Evolutionary conservation across 495 filamentous ascomycete genomes (phyloP).

Genomic region (Clavariopsis aquatica): DNA sequence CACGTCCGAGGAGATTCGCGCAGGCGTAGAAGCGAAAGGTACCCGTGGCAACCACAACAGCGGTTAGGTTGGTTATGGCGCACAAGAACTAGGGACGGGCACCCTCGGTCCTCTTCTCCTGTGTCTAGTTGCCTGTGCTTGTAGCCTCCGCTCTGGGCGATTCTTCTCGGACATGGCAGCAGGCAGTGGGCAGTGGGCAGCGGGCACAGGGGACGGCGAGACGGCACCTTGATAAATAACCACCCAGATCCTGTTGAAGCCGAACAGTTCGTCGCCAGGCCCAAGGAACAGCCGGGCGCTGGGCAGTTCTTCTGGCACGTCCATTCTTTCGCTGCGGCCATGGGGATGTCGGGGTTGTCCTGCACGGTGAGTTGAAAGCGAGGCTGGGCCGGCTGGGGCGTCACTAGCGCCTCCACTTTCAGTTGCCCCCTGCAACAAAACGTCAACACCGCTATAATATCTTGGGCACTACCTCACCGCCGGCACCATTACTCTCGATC

Average conservation of each 20-base stretch:
- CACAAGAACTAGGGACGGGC: too few species aligned
- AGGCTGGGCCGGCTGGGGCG: background rate
- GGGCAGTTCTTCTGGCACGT: background rate
- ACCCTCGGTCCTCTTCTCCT: too few species aligned
- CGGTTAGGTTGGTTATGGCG: too few species aligned
- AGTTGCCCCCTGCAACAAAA: constrained; percentile 25
- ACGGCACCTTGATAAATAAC: background rate
- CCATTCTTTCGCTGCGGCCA: too few species aligned
- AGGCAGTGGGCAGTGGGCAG: background rate
- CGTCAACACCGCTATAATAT: constrained; percentile 3
- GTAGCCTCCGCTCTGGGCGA: too few species aligned
- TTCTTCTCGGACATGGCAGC: background rate
- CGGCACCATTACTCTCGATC: background rate
- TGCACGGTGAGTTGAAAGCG: constrained; percentile 4
- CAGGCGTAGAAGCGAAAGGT: background rate
- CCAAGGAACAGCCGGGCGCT: constrained; percentile 10
- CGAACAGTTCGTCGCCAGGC: constrained; percentile 4
- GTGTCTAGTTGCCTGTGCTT: too few species aligned
- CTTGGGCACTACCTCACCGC: background rate
- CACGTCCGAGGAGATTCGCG: too few species aligned
- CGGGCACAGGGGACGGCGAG: background rate
- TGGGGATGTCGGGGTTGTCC: background rate
- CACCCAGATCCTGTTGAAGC: constrained; percentile 4
- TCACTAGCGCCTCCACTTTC: background rate
- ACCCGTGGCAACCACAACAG: too few species aligned